Base-by-base conservation (phyloP, 257 asterid genomes). In the Lycium ferocissimum region DNA sequence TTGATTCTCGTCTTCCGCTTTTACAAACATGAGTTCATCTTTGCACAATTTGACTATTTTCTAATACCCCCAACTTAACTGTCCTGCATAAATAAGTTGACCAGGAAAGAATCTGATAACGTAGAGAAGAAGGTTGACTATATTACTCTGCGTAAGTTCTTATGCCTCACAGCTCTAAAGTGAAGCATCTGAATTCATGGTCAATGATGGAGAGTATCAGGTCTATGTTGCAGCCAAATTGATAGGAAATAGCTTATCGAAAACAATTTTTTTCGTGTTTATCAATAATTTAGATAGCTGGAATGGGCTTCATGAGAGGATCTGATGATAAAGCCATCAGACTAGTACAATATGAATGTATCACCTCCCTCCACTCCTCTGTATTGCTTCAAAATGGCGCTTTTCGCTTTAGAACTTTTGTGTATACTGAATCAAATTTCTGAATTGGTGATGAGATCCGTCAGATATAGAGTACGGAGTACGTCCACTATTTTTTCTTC, bases 381-480 rank as follows among this genome's bases (percentile, higher is more conserved):
- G n/a, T 45, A 73, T 73, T n/a, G 80, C 80, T 73, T 45, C 58
- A 73, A 47, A 45, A 73, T 11, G 72, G 18, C 18, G 17, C 43
- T 26, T 22, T 65, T 65, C 40, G 18, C 72, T 5, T 26, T 65
- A 65, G 5, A 65, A 65, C 72, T 65, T 62, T 9, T 65, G 17
- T 65, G 38, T 26, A 65, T 26, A 65, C 7, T 65, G 71, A 65
- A 26, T 11, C 17, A 11, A 26, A 65, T 26, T 65, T 65, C 43
- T 65, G 73, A 33, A 66, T 12, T 0, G 73, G 45, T 33, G 18
- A 33, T 7, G 18, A 65, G 73, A 12, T 66, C 45, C 33, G 73
- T 12, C 18, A 66, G 73, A 66, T 7, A 66, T 26, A 26, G 43
- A 65, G n/a, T 33, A 66, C 72, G 5, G 73, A 66, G 3, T 0